These are phyloP conservation scores for Pyrenopolyporus hunteri DNA, from an alignment of 495 filamentous ascomycete species.

Conservation along the genomic window DNA sequence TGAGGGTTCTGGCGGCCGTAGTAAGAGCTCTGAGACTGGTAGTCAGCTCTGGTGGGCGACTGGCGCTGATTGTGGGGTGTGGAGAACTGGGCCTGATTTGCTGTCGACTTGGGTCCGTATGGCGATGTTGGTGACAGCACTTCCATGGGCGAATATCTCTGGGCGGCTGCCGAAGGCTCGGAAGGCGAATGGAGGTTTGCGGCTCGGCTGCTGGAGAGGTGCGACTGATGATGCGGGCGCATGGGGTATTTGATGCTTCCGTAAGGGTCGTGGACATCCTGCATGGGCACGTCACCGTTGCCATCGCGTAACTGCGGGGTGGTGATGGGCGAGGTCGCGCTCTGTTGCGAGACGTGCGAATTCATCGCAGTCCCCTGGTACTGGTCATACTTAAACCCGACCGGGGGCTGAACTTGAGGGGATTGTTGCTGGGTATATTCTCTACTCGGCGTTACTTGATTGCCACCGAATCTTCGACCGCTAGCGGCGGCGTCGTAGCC, in stretches of 20 bases:
- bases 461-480: constrained; percentile 55
- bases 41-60: constrained; percentile 57
- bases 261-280: constrained; percentile 84
- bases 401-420: constrained; percentile 63
- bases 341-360: constrained; percentile 60
- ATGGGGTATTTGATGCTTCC: constrained; percentile 80
- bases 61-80: constrained; percentile 52
- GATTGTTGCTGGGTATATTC: constrained; percentile 57
- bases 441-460: constrained; percentile 51
- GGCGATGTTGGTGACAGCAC: constrained; percentile 65
- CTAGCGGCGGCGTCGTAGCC: constrained; percentile 54
- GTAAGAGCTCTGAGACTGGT: constrained; percentile 56
- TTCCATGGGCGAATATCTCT: constrained; percentile 96
- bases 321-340: constrained; percentile 67
- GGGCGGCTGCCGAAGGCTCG: constrained; percentile 81
- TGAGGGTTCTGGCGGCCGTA: constrained; percentile 58
- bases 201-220: constrained; percentile 55
- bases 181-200: constrained; percentile 64
- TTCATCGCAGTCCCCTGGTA: constrained; percentile 67
- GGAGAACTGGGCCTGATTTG: constrained; percentile 49
- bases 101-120: constrained; percentile 51
- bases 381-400: constrained; percentile 75
- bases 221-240: constrained; percentile 68
- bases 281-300: constrained; percentile 88
- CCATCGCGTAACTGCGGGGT: constrained; percentile 72